These are phyloP conservation scores for Fomitopsis pinicola DNA, from an alignment of 1,284 basidiomycete genomes.

Conservation along the genomic window DNA sequence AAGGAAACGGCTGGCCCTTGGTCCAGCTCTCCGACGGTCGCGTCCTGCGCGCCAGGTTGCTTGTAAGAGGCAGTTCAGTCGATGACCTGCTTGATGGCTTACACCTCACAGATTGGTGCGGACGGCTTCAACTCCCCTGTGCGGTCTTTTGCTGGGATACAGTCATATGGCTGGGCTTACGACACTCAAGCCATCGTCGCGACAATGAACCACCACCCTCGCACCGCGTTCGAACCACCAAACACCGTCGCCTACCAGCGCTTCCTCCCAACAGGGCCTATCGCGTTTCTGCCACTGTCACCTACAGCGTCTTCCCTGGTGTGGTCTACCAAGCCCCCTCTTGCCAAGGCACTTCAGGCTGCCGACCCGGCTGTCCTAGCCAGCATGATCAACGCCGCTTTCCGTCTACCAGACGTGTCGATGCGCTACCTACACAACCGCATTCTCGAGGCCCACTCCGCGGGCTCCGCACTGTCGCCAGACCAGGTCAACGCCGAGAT, in stretches of 20 bases:
- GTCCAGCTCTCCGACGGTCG: constrained; percentile 65
- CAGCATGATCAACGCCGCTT: constrained; percentile 87
- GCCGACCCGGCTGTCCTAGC: constrained; percentile 65
- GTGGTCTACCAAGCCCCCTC: constrained; percentile 85
- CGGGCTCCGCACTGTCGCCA: constrained; percentile 39
- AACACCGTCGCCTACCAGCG: constrained; percentile 91
- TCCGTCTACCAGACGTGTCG: constrained; percentile 79
- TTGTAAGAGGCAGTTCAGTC: constrained; percentile 43
- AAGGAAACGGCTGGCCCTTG: constrained; percentile 65
- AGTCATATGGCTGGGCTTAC: constrained; percentile 92
- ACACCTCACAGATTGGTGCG: constrained; percentile 73
- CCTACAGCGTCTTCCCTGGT: constrained; percentile 83
- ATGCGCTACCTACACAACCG: constrained; percentile 66
- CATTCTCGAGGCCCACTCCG: constrained; percentile 49
- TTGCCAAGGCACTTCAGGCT: constrained; percentile 73
- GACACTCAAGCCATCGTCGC: constrained; percentile 89
- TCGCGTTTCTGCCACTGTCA: constrained; percentile 90
- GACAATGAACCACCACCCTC: constrained; percentile 72
- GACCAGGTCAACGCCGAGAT: constrained; percentile 56
- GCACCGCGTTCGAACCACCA: constrained; percentile 50
- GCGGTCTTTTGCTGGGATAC: constrained; percentile 80
- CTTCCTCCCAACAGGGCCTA: constrained; percentile 93
- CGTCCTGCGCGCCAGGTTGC: constrained; percentile 61
- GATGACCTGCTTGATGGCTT: constrained; percentile 3
- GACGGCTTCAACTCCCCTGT: constrained; percentile 97